Base-by-base conservation (phyloP, 306 rosid species). In the Gastrolobium villosum region DNA sequence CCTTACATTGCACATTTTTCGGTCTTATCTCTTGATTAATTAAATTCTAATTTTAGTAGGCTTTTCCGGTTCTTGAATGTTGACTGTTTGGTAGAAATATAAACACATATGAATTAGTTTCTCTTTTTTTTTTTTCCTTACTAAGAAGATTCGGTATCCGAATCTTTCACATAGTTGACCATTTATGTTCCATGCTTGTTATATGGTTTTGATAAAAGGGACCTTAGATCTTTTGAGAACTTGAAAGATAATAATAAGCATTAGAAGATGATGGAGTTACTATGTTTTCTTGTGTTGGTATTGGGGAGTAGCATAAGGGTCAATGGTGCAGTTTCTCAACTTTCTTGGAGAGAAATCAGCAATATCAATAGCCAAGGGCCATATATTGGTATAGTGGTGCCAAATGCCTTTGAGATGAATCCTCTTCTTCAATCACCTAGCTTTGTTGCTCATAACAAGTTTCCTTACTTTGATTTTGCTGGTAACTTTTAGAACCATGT, bases 351-450 rank as follows among this genome's bases (percentile, higher is more conserved):
- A 62, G 70, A 82, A 74, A 88, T 94, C 11, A 62, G 65, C 2
- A 45, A 3, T 2, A 73, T 90, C n/a, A 90, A 90, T 70, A 32
- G 28, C 2, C n/a, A 82, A 56, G 96, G 96, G 7, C 92, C 93
- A 66, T 94, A 84, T 68, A 78, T 90, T 44, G 97, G 96, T 10
- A 86, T 94, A 77, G 92, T 90, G 70, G 92, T 87, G 72, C 96
- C 98, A 65, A 90, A 94, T 84, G 10, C 86, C 36, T 90, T 78
- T 82, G 97, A 91, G 88, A 20, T 90, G 78, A 77, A 77, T 53
- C 98, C 96, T 90, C 92, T 94, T 85, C 89, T 94, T 53, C 84
- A 72, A 40, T 91, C 98, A 66, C 26, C 83, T 31, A 79, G 70
- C 70, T 86, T 91, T 70, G 70, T 71, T 10, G 13, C 81, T 36